Percentiles rank a stretch among this genome's conserved stretches.
Evolutionary conservation across 2,329 filamentous ascomycete genomes (phyloP).

Genomic region (Pseudopyricularia cyperi): DNA sequence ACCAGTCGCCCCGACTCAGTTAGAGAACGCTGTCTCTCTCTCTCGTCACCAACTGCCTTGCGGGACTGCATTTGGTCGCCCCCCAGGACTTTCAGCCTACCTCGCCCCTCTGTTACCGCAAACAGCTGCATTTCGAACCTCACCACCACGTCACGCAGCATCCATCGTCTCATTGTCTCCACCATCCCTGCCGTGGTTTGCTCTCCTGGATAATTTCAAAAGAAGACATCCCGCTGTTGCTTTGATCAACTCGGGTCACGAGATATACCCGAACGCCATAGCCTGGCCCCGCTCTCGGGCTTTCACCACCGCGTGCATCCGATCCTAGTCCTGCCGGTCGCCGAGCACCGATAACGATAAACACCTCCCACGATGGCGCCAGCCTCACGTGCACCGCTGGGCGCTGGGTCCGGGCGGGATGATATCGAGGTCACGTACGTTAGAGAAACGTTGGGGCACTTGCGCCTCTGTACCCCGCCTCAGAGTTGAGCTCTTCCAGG

Average conservation of each 20-base stretch:
- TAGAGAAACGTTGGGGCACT: background rate
- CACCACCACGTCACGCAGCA: background rate
- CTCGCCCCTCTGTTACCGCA: background rate
- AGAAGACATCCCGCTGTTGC: background rate
- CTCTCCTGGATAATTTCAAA: background rate
- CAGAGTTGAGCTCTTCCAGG: background rate
- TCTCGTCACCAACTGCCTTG: background rate
- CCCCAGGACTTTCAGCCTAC: background rate
- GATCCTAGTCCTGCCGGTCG: background rate
- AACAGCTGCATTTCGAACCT: background rate
- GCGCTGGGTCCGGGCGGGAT: conserved; percentile 6
- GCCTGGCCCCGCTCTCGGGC: background rate
- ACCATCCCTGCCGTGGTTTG: background rate
- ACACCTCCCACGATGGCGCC: background rate
- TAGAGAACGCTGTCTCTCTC: background rate
- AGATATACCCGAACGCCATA: background rate
- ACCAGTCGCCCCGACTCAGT: background rate
- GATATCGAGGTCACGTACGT: conserved; percentile 12
- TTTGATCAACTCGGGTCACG: background rate
- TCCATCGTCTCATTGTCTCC: background rate
- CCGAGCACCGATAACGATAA: background rate
- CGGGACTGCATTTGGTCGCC: background rate
- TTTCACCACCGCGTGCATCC: background rate
- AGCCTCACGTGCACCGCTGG: background rate
- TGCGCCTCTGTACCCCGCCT: background rate